These are phyloP conservation scores for Lycium barbarum DNA, from an alignment of 257 asterid species.

Conservation along the genomic window DNA sequence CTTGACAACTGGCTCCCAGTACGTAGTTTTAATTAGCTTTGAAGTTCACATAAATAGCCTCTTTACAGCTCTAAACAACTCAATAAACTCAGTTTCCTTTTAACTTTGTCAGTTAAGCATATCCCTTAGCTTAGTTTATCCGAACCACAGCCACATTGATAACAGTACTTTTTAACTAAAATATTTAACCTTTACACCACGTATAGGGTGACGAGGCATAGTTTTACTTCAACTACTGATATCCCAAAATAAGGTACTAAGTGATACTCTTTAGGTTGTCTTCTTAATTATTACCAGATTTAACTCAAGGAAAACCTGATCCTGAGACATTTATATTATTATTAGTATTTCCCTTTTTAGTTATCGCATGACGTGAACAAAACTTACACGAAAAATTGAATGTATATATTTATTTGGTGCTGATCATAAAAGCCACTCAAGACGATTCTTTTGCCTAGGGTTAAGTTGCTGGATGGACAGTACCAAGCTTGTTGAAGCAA, in stretches of 20 bases:
- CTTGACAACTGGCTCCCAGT: slow-evolving; percentile 43
- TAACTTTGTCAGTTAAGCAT: neutral
- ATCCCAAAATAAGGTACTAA: neutral
- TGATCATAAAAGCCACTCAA: slow-evolving; percentile 2
- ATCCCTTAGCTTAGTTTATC: neutral
- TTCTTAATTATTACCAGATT: neutral
- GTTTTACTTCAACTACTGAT: neutral
- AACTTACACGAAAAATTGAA: neutral
- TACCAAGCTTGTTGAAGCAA: neutral
- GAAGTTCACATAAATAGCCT: neutral
- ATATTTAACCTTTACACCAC: neutral
- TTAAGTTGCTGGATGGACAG: neutral
- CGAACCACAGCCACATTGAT: too few relatives aligned
- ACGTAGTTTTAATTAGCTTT: neutral
- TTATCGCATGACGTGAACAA: slow-evolving; percentile 10
- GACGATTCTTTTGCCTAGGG: neutral
- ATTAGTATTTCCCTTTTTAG: neutral
- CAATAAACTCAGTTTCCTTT: slow-evolving; percentile 5
- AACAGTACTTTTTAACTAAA: neutral
- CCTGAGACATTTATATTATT: neutral
- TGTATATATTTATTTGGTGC: neutral
- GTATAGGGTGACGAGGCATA: neutral
- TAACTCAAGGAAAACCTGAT: neutral
- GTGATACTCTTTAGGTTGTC: neutral
- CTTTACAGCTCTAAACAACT: slow-evolving; percentile 24